Conservation (phyloP, 1,284 basidiomycete species). For the Xerocomus amazonicus region DNA sequence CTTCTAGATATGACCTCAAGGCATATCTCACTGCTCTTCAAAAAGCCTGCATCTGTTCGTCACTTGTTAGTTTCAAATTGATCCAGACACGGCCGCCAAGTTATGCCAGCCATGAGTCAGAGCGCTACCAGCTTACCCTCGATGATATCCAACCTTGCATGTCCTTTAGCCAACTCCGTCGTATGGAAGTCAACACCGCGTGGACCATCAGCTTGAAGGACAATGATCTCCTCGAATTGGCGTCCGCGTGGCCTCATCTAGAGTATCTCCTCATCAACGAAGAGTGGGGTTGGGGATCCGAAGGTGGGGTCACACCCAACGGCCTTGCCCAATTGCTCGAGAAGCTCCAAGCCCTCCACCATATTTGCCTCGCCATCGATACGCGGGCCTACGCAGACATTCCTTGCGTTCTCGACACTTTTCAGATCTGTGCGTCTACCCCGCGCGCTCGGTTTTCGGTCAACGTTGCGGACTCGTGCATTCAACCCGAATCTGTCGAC, state of each 20-base stretch:
- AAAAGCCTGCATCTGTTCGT: slow-evolving; percentile 9
- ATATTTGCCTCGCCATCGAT: slow-evolving; percentile 22
- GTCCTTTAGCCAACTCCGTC: slow-evolving; percentile 12
- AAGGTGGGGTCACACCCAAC: slow-evolving; percentile 15
- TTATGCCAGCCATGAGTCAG: background rate
- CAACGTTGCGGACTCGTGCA: slow-evolving; percentile 18
- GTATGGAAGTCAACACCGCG: slow-evolving; percentile 11
- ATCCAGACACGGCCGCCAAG: slow-evolving; percentile 12
- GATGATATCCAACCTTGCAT: slow-evolving; percentile 19
- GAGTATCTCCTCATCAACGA: slow-evolving; percentile 18
- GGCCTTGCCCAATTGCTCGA: slow-evolving; percentile 16
- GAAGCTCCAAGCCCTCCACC: slow-evolving; percentile 9
- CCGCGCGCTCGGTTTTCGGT: slow-evolving; percentile 9
- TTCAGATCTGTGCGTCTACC: background rate
- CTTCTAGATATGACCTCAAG: slow-evolving; percentile 8
- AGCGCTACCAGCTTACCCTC: slow-evolving; percentile 10
- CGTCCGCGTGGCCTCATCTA: slow-evolving; percentile 17
- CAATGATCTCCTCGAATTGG: slow-evolving; percentile 12
- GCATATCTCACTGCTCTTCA: slow-evolving; percentile 6
- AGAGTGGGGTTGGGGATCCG: slow-evolving; percentile 19
- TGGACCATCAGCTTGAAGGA: slow-evolving; percentile 13
- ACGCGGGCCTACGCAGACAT: slow-evolving; percentile 11
- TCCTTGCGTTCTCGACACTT: background rate
- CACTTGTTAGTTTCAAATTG: slow-evolving; percentile 8
- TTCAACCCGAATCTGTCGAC: slow-evolving; percentile 16